Evolutionary conservation across 176 grass and related monocot species (phyloP).

Genomic region (Ananas comosus): DNA sequence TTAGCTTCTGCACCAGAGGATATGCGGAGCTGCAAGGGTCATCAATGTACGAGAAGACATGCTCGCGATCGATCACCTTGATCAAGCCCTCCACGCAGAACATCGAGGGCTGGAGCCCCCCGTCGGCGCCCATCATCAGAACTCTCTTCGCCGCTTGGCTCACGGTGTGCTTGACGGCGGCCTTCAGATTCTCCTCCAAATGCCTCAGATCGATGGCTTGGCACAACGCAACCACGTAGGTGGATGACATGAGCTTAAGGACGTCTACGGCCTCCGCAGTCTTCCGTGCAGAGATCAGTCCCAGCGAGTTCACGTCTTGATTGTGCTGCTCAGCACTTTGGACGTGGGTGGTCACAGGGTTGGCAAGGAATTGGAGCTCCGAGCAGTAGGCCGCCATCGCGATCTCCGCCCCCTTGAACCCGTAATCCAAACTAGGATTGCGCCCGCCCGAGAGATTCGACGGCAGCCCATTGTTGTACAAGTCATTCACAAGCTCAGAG

Average conservation of each 20-base stretch:
- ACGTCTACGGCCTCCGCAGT: not conserved
- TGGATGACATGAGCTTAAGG: not conserved
- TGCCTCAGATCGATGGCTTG: conserved; percentile 14
- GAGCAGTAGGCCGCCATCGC: conserved; percentile 9
- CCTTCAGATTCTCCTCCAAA: conserved; percentile 2
- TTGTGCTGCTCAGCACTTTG: conserved; percentile 8
- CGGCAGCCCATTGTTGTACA: conserved; percentile 4
- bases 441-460: not conserved
- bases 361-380: conserved; percentile 1
- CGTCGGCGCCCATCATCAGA: not conserved
- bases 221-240: not conserved
- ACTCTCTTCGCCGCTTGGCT: not conserved
- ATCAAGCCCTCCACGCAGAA: not conserved
- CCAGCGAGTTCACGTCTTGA: conserved; percentile 9
- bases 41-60: not conserved
- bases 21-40: not conserved
- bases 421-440: conserved; percentile 5
- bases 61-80: not conserved
- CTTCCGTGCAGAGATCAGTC: conserved; percentile 3
- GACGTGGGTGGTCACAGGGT: conserved; percentile 6
- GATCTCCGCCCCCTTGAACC: conserved; percentile 8
- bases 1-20: conserved; percentile 1
- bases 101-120: not conserved
- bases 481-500: conserved; percentile 8
- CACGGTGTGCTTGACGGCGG: not conserved